phyloP scores from a whole-genome alignment of 2,329 filamentous ascomycete genomes.

The Monilinia vaccinii-corymbosi region DNA sequence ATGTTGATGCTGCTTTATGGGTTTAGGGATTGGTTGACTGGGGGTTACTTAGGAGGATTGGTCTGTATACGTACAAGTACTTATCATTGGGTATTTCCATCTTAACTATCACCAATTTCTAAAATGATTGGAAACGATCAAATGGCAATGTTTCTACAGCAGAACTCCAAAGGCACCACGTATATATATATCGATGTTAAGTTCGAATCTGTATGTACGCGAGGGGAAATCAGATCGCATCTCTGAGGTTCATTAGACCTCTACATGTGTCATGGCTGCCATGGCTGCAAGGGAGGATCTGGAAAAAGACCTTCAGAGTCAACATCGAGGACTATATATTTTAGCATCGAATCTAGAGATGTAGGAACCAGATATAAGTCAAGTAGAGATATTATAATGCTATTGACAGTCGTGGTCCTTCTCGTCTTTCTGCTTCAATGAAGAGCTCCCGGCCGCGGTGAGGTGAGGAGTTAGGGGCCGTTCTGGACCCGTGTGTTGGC shows the following conservation, averaged over 20 bases:
- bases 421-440: background rate
- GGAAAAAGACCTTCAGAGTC: background rate
- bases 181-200: background rate
- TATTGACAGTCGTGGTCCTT: background rate
- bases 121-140: too few relatives aligned
- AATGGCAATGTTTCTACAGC: background rate
- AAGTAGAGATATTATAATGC: background rate
- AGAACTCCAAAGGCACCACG: background rate
- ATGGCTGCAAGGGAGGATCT: background rate
- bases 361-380: too few relatives aligned
- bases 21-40: background rate
- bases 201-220: background rate
- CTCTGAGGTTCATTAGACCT: background rate
- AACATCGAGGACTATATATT: background rate
- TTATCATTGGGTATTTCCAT: background rate
- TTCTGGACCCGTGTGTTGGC: background rate
- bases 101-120: background rate
- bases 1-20: background rate
- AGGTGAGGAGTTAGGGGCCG: background rate
- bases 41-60: background rate
- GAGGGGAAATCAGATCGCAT: background rate
- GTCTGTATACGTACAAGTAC: background rate
- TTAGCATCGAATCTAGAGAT: too few relatives aligned
- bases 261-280: too few relatives aligned
- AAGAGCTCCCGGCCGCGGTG: background rate